phyloP scores from a whole-genome alignment of 2,329 filamentous ascomycete genomes.

The Whalleya microplaca region DNA sequence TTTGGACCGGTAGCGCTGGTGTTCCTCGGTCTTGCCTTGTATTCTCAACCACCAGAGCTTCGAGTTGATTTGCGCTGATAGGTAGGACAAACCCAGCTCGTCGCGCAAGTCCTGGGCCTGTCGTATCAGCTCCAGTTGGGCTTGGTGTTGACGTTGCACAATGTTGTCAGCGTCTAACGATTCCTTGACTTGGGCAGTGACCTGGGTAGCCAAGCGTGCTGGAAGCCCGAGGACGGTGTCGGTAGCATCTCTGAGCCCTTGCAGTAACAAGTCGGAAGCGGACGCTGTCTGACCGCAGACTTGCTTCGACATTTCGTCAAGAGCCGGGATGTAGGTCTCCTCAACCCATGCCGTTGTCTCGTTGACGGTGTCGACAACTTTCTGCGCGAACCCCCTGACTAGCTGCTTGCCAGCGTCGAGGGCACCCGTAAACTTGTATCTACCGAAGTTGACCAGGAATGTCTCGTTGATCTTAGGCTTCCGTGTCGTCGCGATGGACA shows the following conservation, averaged over 20 bases:
- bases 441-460: conserved; percentile 63
- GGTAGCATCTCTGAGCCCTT: conserved; percentile 31
- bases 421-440: conserved; percentile 48
- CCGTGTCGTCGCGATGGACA: conserved; percentile 61
- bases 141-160: conserved; percentile 32
- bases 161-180: conserved; percentile 30
- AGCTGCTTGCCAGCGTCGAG: conserved; percentile 49
- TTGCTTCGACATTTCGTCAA: conserved; percentile 38
- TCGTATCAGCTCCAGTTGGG: conserved; percentile 39
- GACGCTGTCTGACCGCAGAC: conserved; percentile 36
- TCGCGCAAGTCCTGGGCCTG: conserved; percentile 42
- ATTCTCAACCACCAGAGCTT: conserved; percentile 61
- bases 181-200: conserved; percentile 31
- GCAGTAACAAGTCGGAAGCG: conserved; percentile 36
- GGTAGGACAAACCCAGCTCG: conserved; percentile 48
- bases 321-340: conserved; percentile 37
- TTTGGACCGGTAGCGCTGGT: conserved; percentile 50
- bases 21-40: conserved; percentile 52
- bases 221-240: conserved; percentile 28
- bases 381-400: conserved; percentile 44
- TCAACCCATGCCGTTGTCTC: conserved; percentile 40
- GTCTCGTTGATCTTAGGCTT: conserved; percentile 65
- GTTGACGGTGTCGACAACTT: conserved; percentile 46
- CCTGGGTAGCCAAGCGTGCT: conserved; percentile 25
- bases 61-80: conserved; percentile 59